These are phyloP conservation scores for Trichoderma koningii DNA, from an alignment of 2,329 filamentous ascomycete genomes.

Conservation along the genomic window DNA sequence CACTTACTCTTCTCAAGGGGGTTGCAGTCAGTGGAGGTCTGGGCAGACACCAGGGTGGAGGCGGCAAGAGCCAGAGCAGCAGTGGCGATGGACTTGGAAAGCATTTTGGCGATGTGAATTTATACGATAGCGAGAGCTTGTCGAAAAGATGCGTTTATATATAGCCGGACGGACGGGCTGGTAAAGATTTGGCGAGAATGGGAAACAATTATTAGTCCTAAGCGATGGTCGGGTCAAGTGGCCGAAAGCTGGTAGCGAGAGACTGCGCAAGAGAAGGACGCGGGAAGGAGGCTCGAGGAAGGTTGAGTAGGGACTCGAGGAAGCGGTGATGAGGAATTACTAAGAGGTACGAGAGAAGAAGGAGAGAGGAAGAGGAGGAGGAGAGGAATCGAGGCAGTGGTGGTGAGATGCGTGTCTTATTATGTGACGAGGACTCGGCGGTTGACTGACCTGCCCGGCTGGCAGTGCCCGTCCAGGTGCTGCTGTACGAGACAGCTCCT, in stretches of 20 bases:
- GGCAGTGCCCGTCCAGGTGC: not conserved
- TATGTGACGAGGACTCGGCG: constrained; percentile 5
- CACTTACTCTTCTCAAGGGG: constrained; percentile 53
- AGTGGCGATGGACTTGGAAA: constrained; percentile 50
- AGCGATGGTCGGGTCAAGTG: constrained; percentile 17
- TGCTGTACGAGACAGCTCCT: too few relatives aligned
- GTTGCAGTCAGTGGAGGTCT: constrained; percentile 60
- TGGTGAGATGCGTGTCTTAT: constrained; percentile 28
- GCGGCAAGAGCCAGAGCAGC: constrained; percentile 53
- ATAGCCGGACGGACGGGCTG: not conserved
- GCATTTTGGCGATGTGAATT: constrained; percentile 36
- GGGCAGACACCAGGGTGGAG: constrained; percentile 52
- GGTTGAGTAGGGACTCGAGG: constrained; percentile 8
- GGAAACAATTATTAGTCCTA: constrained; percentile 18
- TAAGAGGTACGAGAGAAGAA: constrained; percentile 16
- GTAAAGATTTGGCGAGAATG: constrained; percentile 4
- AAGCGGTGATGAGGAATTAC: constrained; percentile 13
- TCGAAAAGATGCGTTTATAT: constrained; percentile 6
- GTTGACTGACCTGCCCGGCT: not conserved
- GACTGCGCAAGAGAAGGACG: constrained; percentile 26
- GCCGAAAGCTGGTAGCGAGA: constrained; percentile 24
- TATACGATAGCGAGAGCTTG: constrained; percentile 13
- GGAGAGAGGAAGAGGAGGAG: not conserved
- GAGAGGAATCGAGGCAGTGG: constrained; percentile 9
- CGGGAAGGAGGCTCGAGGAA: constrained; percentile 24